Evolutionary conservation across 305 asterid species (phyloP).

Genomic region (Solanum chacoense): DNA sequence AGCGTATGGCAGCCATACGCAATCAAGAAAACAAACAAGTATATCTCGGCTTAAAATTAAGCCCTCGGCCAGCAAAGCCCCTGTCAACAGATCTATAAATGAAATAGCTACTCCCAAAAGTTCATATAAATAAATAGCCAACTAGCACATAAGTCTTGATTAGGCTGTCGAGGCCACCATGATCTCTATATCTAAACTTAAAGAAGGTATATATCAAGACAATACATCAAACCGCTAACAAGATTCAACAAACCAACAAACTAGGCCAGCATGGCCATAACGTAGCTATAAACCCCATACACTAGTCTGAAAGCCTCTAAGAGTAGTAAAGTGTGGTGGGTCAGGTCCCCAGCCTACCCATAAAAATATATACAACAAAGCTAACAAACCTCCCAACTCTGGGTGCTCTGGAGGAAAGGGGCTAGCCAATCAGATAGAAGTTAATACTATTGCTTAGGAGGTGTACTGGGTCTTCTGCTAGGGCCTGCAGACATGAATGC

Average conservation of each 20-base stretch:
- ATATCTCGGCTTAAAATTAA: neutral
- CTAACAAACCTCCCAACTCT: neutral
- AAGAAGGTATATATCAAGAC: neutral
- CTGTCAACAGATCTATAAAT: no score
- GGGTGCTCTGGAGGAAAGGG: neutral
- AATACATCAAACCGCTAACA: neutral
- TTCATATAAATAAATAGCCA: neutral
- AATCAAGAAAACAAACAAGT: neutral
- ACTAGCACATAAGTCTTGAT: neutral
- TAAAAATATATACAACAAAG: no score
- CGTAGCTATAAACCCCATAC: neutral
- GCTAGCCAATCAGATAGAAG: neutral
- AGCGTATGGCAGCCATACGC: neutral
- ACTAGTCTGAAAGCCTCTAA: neutral
- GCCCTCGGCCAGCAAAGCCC: neutral
- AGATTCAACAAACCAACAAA: neutral
- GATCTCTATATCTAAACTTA: no score
- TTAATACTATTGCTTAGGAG: neutral
- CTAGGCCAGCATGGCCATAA: neutral
- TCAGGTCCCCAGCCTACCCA: neutral
- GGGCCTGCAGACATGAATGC: neutral
- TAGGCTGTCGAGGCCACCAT: neutral
- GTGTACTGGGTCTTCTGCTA: neutral
- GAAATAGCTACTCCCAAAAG: neutral
- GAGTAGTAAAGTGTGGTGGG: no score